A percentile compares a stretch with the other conserved stretches of the same genome.
These are phyloP conservation scores for Pyronema domesticum DNA, from an alignment of 495 filamentous ascomycete genomes.

Conservation along the genomic window DNA sequence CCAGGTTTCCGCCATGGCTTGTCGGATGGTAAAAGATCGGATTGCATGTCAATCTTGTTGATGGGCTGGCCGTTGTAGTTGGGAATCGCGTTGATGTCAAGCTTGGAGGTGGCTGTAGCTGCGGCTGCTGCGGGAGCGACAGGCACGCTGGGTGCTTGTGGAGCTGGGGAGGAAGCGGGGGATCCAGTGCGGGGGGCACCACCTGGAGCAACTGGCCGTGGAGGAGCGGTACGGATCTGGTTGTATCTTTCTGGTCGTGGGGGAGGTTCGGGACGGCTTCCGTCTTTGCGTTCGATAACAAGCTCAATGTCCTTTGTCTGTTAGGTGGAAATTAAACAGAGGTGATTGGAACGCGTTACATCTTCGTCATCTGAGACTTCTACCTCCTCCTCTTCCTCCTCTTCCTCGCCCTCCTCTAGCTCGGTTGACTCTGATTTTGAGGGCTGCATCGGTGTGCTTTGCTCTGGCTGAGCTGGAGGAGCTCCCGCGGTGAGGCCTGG, in stretches of 20 bases:
- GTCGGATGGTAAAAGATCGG: slow-evolving; percentile 36
- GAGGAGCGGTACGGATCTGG: slow-evolving; percentile 48
- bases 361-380: slow-evolving; percentile 40
- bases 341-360: slow-evolving; percentile 5
- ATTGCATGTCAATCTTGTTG: slow-evolving; percentile 66
- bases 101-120: slow-evolving; percentile 54
- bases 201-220: slow-evolving; percentile 31
- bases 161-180: slow-evolving; percentile 4
- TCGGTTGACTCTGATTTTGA: slow-evolving; percentile 25
- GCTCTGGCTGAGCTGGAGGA: not conserved
- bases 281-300: slow-evolving; percentile 72
- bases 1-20: slow-evolving; percentile 94
- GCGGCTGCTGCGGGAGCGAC: slow-evolving; percentile 26
- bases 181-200: slow-evolving; percentile 6
- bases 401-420: slow-evolving; percentile 33
- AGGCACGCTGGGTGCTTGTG: slow-evolving; percentile 26
- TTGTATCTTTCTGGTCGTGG: slow-evolving; percentile 38
- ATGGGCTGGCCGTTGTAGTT: slow-evolving; percentile 64
- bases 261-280: slow-evolving; percentile 49
- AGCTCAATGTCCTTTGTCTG: slow-evolving; percentile 71
- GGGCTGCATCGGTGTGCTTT: not conserved
- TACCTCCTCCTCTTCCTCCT: slow-evolving; percentile 43
- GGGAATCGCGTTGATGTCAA: slow-evolving; percentile 73
- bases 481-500: slow-evolving; percentile 6
- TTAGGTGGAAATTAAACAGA: not conserved